Evolutionary conservation across 2,329 filamentous ascomycete species (phyloP), one percentile per base, ranked within the genome.

Genomic region (Colletotrichum shisoi): DNA sequence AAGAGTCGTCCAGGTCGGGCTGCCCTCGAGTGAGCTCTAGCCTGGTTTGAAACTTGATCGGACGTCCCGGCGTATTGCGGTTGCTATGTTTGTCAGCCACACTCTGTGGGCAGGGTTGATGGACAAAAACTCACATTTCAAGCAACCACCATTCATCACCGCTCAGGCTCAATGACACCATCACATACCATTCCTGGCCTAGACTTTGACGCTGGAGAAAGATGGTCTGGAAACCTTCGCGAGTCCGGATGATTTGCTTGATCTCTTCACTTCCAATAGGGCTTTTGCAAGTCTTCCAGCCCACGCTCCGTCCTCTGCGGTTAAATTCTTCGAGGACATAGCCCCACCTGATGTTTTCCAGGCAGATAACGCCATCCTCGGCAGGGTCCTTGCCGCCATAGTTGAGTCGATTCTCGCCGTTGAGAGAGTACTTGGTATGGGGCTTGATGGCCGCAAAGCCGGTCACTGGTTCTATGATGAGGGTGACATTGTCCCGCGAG

Each of bases 81-180:
- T 74, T 73, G 37, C 77, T 78, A 40, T 59, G 11, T 12, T 19
- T 21, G 56, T 70, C 11, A 70, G 66, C 42, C 46, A 40, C n/a
- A 11, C 13, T 17, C 19, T 37, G 24, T 39, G n/a, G 62, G 45
- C 34, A 34, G 39, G 39, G 34, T 40, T 31, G 51, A 65, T 34
- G 37, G 21, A 8, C 31, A 5, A 15, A 57, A 37, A 81, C 84
- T 79, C 79, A 88, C 84, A 87, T 76, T 76, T 90, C 85, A 61
- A 92, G 81, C 67, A 94, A 80, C 88, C 90, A 94, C 91, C 92
- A 96, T 69, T 84, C 85, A 74, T 95, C 91, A 60, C 92, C 91
- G 73, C 84, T 83, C 73, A 91, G 82, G 74, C 89, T 89, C 75
- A 93, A 84, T 59, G 88, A 87, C 52, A 91, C 84, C 70, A 89